These are phyloP conservation scores for Theobroma grandiflorum DNA, from an alignment of 441 rosid genomes.

Conservation along the genomic window DNA sequence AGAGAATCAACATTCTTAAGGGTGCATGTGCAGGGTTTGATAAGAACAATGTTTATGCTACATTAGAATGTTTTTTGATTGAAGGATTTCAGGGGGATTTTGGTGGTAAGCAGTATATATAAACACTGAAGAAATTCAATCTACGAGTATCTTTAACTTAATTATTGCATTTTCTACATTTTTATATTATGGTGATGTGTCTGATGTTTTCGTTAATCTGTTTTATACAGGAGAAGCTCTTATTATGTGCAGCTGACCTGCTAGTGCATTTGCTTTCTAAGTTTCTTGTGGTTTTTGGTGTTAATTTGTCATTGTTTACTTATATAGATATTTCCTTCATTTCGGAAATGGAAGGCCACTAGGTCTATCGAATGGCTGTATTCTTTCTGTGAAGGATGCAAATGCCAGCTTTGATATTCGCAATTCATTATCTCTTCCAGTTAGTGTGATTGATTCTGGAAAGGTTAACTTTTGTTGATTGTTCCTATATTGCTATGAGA, in stretches of 20 bases:
- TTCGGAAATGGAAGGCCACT: constrained; percentile 54
- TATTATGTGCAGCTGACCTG: constrained; percentile 72
- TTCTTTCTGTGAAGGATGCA: constrained; percentile 42
- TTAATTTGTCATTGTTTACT: not conserved
- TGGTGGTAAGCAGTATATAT: constrained; percentile 7
- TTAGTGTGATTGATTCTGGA: constrained; percentile 64
- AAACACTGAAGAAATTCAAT: not conserved
- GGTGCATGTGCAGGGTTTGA: constrained; percentile 65
- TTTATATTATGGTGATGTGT: not conserved
- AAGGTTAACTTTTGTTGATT: constrained; percentile 50
- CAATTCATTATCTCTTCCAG: constrained; percentile 61
- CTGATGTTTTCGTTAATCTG: constrained; percentile 4
- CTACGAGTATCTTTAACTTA: not conserved
- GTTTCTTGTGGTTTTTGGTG: not conserved
- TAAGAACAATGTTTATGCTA: constrained; percentile 15
- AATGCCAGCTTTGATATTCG: constrained; percentile 43
- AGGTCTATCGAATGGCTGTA: constrained; percentile 52
- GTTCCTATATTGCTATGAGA: not conserved
- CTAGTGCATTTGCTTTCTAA: constrained; percentile 4
- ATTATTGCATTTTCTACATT: not conserved
- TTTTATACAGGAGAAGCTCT: constrained; percentile 63
- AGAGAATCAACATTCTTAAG: constrained; percentile 64
- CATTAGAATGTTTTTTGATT: not conserved
- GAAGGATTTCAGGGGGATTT: constrained; percentile 21
- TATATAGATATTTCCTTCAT: constrained; percentile 7